These are phyloP conservation scores for Alternaria sp. DNA, from an alignment of 2,329 filamentous ascomycete species.

Conservation along the genomic window DNA sequence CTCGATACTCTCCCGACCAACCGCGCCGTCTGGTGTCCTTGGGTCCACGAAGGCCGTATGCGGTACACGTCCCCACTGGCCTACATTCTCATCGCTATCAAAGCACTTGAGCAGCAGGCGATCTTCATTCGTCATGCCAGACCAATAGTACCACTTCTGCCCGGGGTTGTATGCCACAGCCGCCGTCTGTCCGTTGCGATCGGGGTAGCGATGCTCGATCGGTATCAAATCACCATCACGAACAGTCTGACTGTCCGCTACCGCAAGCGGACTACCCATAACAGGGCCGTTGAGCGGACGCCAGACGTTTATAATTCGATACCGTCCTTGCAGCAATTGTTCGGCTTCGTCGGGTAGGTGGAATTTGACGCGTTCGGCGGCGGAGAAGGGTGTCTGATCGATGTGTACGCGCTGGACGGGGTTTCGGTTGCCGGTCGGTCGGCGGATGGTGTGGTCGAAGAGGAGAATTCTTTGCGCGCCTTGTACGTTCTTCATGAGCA, in stretches of 20 bases:
- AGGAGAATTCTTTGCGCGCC: constrained; percentile 71
- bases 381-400: constrained; percentile 76
- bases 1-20: constrained; percentile 85
- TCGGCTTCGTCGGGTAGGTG: constrained; percentile 74
- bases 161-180: constrained; percentile 65
- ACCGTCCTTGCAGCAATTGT: constrained; percentile 68
- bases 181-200: constrained; percentile 76
- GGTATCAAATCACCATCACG: constrained; percentile 69
- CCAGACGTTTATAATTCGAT: constrained; percentile 90
- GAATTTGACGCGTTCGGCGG: constrained; percentile 68
- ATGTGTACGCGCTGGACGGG: constrained; percentile 80
- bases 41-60: constrained; percentile 73
- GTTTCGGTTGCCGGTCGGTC: constrained; percentile 65
- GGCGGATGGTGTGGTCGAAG: constrained; percentile 90
- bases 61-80: constrained; percentile 54
- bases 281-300: constrained; percentile 66
- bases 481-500: constrained; percentile 71
- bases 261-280: constrained; percentile 62
- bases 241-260: constrained; percentile 63
- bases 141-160: constrained; percentile 81
- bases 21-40: constrained; percentile 70
- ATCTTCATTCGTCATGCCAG: constrained; percentile 76
- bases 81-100: constrained; percentile 63
- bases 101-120: constrained; percentile 80
- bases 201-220: constrained; percentile 75